Conservation (phyloP, 2,329 filamentous ascomycete genomes). For the Sclerotinia trifoliorum region DNA sequence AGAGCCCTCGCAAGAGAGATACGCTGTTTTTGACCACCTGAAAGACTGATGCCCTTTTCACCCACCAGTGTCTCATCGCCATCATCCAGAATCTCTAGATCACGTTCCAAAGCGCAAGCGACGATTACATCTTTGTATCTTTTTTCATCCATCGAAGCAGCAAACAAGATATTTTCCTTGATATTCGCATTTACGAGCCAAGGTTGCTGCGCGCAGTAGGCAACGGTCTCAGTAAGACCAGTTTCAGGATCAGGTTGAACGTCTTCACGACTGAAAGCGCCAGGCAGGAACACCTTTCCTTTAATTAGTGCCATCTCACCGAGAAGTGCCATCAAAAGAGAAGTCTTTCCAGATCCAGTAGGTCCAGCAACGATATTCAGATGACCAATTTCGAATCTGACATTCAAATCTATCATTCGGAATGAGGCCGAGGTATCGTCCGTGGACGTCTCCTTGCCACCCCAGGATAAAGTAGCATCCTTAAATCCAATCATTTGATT, state of each 20-base stretch:
- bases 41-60: constrained; percentile 95
- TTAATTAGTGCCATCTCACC: constrained; percentile 90
- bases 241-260: constrained; percentile 78
- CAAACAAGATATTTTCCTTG: constrained; percentile 93
- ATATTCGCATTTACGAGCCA: constrained; percentile 97
- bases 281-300: constrained; percentile 78
- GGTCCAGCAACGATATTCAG: constrained; percentile 92
- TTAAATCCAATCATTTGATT: constrained; percentile 80
- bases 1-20: constrained; percentile 95
- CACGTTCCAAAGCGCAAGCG: constrained; percentile 86
- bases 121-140: constrained; percentile 86
- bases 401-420: constrained; percentile 76
- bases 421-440: constrained; percentile 69
- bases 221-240: constrained; percentile 84
- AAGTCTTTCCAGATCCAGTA: constrained; percentile 94
- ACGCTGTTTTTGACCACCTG: constrained; percentile 94
- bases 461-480: constrained; percentile 86
- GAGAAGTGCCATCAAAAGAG: constrained; percentile 89
- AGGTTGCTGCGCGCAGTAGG: constrained; percentile 94
- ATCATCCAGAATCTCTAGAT: constrained; percentile 86
- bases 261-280: constrained; percentile 78
- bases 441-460: constrained; percentile 61
- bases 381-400: constrained; percentile 80
- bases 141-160: constrained; percentile 73
- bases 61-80: constrained; percentile 93